Conservation (phyloP, 1,139 yeast species). For the Debaryomyces nepalensis region DNA sequence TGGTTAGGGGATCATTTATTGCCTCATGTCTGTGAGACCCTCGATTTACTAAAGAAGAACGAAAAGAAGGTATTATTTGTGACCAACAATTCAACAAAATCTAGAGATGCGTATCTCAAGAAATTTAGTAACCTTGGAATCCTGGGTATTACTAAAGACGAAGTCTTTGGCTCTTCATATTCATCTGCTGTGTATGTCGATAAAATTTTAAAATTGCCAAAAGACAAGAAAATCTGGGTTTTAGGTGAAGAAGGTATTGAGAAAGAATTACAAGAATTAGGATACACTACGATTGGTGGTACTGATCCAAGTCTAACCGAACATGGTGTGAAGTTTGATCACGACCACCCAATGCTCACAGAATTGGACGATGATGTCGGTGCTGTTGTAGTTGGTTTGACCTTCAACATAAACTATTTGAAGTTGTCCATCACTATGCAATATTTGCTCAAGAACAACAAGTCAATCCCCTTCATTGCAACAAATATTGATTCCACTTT, state of each 20-base stretch:
- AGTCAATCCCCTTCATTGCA: constrained; percentile 77
- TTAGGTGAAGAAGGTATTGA: constrained; percentile 53
- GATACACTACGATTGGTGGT: constrained; percentile 49
- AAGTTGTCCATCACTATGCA: constrained; percentile 83
- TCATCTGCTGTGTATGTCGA: constrained; percentile 88
- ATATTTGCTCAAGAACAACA: constrained; percentile 64
- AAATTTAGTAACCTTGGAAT: constrained; percentile 82
- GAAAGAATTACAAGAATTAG: constrained; percentile 45
- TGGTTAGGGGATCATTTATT: constrained; percentile 54
- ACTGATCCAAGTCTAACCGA: constrained; percentile 36
- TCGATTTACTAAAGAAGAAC: constrained; percentile 34
- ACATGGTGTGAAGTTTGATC: constrained; percentile 39
- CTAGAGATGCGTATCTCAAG: constrained; percentile 72
- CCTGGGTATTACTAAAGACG: constrained; percentile 60
- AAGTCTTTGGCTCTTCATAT: constrained; percentile 89
- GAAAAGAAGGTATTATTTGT: constrained; percentile 80
- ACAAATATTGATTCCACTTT: constrained; percentile 96
- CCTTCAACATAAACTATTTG: constrained; percentile 74
- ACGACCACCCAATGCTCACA: constrained; percentile 36
- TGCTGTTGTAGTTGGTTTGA: constrained; percentile 88
- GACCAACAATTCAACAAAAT: constrained; percentile 93
- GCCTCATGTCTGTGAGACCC: constrained; percentile 46
- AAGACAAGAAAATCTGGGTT: constrained; percentile 59
- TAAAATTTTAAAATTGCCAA: constrained; percentile 69
- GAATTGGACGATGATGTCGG: constrained; percentile 75